These are phyloP conservation scores for Eucalyptus cladocalyx DNA, from an alignment of 345 rosid species.

Conservation along the genomic window DNA sequence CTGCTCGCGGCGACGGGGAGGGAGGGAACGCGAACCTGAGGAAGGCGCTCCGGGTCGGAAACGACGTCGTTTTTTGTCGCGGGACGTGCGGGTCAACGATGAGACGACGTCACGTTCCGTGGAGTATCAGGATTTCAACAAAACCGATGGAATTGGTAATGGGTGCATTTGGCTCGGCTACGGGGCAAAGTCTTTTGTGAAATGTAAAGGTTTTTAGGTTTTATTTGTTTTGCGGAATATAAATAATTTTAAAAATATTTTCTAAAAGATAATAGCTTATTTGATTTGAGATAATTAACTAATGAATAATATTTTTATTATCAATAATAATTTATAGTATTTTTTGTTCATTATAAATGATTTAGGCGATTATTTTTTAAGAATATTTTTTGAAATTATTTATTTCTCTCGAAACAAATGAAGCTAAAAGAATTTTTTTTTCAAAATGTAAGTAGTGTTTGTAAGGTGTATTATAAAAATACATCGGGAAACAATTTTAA, in stretches of 20 bases:
- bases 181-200: too few relatives aligned
- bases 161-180: neutral
- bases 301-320: too few relatives aligned
- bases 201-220: too few relatives aligned
- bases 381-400: too few relatives aligned
- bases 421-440: too few relatives aligned
- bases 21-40: neutral
- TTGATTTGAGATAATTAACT: too few relatives aligned
- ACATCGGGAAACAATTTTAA: too few relatives aligned
- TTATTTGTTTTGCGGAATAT: too few relatives aligned
- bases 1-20: neutral
- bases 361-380: too few relatives aligned
- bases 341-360: neutral
- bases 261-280: too few relatives aligned
- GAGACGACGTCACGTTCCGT: neutral
- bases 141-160: neutral
- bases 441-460: neutral
- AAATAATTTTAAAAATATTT: too few relatives aligned
- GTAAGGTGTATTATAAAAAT: too few relatives aligned
- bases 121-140: neutral
- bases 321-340: accelerated
- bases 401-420: accelerated
- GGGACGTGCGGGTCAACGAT: neutral
- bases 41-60: neutral
- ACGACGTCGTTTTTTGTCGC: neutral